Percentiles rank a stretch among this genome's conserved stretches.
phyloP scores from a whole-genome alignment of 169 alveolate genomes.

The Cyclospora cayetanensis region DNA sequence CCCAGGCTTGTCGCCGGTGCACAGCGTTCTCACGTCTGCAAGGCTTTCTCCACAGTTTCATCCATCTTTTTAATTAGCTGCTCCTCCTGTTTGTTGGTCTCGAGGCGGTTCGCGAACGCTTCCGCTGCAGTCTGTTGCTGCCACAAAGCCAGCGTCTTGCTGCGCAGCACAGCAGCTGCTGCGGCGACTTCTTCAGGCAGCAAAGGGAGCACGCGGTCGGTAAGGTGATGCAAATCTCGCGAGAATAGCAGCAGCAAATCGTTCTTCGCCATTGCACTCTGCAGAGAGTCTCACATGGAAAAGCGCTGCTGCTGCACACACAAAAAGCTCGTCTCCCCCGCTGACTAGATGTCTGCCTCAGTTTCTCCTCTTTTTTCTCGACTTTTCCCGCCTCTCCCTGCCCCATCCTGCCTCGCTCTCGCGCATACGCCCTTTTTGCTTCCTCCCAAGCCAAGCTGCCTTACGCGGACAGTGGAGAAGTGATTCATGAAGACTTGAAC shows the following conservation, averaged over 20 bases:
- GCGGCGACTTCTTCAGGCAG: conserved; percentile 32
- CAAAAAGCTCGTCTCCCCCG: no score
- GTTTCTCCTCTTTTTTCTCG: no score
- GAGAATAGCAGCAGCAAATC: conserved; percentile 46
- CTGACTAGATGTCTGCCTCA: no score
- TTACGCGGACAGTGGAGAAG: conserved; percentile 69
- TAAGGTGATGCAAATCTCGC: neutral
- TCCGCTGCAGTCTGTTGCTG: conserved; percentile 57
- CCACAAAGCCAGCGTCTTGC: conserved; percentile 17
- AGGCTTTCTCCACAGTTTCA: neutral
- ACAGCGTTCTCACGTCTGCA: conserved; percentile 16
- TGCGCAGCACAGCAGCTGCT: conserved; percentile 38
- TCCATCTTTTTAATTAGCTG: neutral
- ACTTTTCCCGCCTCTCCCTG: no score
- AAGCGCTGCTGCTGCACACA: no score
- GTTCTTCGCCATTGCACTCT: conserved; percentile 69
- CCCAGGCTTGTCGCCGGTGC: no score
- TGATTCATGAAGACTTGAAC: conserved; percentile 71
- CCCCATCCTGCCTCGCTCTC: no score
- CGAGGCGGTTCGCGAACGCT: conserved; percentile 51
- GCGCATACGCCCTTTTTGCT: no score
- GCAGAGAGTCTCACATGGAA: no score
- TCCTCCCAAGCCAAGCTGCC: no score
- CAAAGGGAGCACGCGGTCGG: conserved; percentile 43
- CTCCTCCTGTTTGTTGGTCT: conserved; percentile 11